Evolutionary conservation across 345 rosid species (phyloP).

Genomic region (Populus euphratica): DNA sequence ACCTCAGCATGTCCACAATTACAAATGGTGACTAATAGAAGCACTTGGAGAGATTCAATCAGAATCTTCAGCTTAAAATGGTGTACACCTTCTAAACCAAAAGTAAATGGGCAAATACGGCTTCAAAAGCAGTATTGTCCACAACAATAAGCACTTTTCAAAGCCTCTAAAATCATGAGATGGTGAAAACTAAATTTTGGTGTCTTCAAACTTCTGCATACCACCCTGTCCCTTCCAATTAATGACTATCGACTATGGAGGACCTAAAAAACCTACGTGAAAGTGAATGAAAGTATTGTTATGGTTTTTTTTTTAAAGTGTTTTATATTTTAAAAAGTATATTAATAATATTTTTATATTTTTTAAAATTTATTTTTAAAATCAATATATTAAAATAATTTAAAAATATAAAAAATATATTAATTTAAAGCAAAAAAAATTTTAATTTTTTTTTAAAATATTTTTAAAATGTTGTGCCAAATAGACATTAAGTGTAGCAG

Average conservation of each 20-base stretch:
- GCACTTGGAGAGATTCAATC: not conserved
- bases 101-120: not conserved
- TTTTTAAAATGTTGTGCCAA: too few relatives aligned
- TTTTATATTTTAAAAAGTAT: too few relatives aligned
- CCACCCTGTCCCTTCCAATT: not conserved
- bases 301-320: too few relatives aligned
- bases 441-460: too few relatives aligned
- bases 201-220: not conserved
- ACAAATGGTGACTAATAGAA: not conserved
- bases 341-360: too few relatives aligned
- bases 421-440: too few relatives aligned
- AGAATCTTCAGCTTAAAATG: not conserved
- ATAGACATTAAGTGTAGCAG: not conserved
- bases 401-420: too few relatives aligned
- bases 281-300: too few relatives aligned
- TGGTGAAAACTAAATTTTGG: constrained; percentile 23
- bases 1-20: not conserved
- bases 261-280: not conserved
- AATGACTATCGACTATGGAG: not conserved
- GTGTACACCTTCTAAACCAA: not conserved
- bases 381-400: too few relatives aligned
- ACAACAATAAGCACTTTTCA: not conserved
- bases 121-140: not conserved
- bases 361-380: too few relatives aligned
- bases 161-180: not conserved